phyloP scores from a whole-genome alignment of 192 early-diverging fungal species.

The Geosiphon pyriformis region DNA sequence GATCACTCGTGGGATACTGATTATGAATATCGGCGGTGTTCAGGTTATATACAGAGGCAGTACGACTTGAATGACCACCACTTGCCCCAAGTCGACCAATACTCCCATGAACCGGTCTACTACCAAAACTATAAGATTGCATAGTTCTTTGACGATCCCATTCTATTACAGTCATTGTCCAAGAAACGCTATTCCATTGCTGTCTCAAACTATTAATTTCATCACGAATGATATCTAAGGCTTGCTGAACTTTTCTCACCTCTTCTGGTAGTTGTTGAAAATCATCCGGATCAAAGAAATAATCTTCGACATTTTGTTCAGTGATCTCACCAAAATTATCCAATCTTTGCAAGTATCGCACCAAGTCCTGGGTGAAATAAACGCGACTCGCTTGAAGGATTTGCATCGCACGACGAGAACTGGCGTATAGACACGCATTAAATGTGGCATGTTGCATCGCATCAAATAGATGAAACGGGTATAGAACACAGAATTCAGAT shows the following conservation, averaged over 20 bases:
- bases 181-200: conserved; percentile 24
- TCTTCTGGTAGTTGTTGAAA: conserved; percentile 19
- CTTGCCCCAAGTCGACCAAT: neutral
- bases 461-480: conserved; percentile 23
- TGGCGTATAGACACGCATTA: conserved; percentile 21
- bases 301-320: conserved; percentile 24
- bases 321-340: conserved; percentile 20
- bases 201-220: conserved; percentile 18
- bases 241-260: conserved; percentile 14
- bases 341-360: conserved; percentile 5
- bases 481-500: conserved; percentile 13
- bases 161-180: conserved; percentile 25
- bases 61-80: neutral
- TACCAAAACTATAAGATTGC: conserved; percentile 24
- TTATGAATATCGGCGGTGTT: neutral
- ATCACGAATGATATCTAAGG: conserved; percentile 15
- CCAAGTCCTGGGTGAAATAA: conserved; percentile 18
- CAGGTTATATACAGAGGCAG: conserved; percentile 11
- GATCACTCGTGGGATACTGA: neutral
- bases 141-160: conserved; percentile 28
- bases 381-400: conserved; percentile 17
- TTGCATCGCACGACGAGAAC: conserved; percentile 26
- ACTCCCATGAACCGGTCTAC: conserved; percentile 1
- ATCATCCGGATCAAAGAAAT: conserved; percentile 22
- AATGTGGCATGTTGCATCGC: conserved; percentile 24